A percentile compares a stretch with the other conserved stretches of the same genome.
phyloP scores from a whole-genome alignment of 2,329 filamentous ascomycete species.

The Botryotinia calthae region DNA sequence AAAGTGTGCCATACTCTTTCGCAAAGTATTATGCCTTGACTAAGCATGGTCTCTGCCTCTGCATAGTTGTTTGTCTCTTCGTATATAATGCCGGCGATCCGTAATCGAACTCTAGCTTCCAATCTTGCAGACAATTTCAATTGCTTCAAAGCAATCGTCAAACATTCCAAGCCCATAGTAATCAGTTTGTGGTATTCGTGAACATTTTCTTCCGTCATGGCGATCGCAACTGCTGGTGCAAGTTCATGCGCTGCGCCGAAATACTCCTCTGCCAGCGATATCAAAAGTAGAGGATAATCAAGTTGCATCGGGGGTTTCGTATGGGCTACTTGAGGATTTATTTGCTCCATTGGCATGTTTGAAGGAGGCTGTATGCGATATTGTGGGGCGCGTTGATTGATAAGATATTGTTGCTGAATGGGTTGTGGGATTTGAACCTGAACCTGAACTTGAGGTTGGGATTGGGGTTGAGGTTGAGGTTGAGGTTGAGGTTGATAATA shows the following conservation, averaged over 20 bases:
- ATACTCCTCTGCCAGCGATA: slow-evolving; percentile 75
- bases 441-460: neutral
- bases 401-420: slow-evolving; percentile 24
- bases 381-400: slow-evolving; percentile 13
- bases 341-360: slow-evolving; percentile 16
- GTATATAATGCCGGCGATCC: slow-evolving; percentile 68
- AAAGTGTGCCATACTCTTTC: slow-evolving; percentile 51
- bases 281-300: slow-evolving; percentile 47
- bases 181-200: slow-evolving; percentile 71
- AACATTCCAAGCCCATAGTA: slow-evolving; percentile 68
- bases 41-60: slow-evolving; percentile 69
- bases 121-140: slow-evolving; percentile 59
- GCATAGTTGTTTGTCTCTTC: slow-evolving; percentile 74
- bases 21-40: slow-evolving; percentile 67
- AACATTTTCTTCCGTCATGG: slow-evolving; percentile 50
- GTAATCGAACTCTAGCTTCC: slow-evolving; percentile 66
- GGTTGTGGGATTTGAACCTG: slow-evolving; percentile 16
- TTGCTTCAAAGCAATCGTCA: slow-evolving; percentile 66
- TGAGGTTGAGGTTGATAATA: slow-evolving; percentile 21
- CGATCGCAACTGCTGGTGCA: slow-evolving; percentile 48
- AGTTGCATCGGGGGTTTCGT: slow-evolving; percentile 18
- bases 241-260: slow-evolving; percentile 62
- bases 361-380: slow-evolving; percentile 8
- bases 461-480: neutral
- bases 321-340: slow-evolving; percentile 18